Base-by-base conservation (phyloP, 2,329 filamentous ascomycete species). In the Periconia digitata region DNA sequence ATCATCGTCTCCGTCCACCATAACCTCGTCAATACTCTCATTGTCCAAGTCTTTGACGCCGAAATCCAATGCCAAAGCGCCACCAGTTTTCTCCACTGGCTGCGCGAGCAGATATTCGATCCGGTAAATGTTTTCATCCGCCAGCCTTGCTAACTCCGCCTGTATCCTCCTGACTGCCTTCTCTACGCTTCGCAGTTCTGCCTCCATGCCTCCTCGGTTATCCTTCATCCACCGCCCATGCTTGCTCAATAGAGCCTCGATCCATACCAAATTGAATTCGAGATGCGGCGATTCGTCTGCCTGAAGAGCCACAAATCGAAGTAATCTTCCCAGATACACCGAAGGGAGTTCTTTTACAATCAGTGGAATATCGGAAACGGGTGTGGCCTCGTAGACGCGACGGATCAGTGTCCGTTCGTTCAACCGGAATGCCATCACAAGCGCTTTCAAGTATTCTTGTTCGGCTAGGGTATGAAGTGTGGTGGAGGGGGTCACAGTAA, bases 401-500 rank as follows among this genome's bases (percentile, higher is more conserved):
- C 88, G 87, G 53, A 96, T 84, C 40, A 99, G 79, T 18, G 85
- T 83, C 4, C 85, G 80, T 70, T 95, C 90, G 73, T 96, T 96
- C 49, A 99, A 85, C 6, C 95, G 87, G 79, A 99, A 99, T 1
- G 92, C 88, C 94, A 99, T 99, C 55, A 96, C 85, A 6, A 99
- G 77, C 1, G 94, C 92, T 73, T 94, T 95, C 55, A 97, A 82
- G 71, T 89, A 95, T 66, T 96, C 89, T 53, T 82, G 82, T 47
- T 91, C 85, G 48, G 86, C 79, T 0, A 97, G 79, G 0, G 91
- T 94, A 2, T 87, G 64, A 5, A 79, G 64, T 0, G 76, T 79
- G 17, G 64, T 91, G 1, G 89, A 85, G 0, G 92, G 92, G 4
- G 94, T 99, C 58, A 99, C 89, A 55, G 89, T 89, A 66, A 97